Percentiles rank a stretch among this genome's conserved stretches.
Evolutionary conservation across 2,329 filamentous ascomycete genomes (phyloP).

Genomic region (Raffaelea albimanens): DNA sequence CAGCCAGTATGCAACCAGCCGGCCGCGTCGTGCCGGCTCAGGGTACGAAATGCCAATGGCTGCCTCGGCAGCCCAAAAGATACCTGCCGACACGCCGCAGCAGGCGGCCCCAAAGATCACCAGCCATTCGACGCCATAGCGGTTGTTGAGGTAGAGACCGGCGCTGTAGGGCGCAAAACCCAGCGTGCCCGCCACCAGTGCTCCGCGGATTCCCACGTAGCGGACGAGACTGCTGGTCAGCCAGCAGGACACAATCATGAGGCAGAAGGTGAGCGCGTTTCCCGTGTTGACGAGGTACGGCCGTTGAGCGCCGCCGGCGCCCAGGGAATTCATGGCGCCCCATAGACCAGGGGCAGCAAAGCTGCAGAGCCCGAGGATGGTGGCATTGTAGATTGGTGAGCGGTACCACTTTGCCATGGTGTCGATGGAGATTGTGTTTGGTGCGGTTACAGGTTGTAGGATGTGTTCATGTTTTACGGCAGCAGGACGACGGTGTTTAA

Average conservation of each 20-base stretch:
- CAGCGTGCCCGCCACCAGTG: conserved; percentile 31
- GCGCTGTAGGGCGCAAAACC: conserved; percentile 35
- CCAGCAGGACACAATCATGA: conserved; percentile 10
- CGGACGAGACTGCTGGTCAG: too few species aligned
- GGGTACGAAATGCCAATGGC: conserved; percentile 29
- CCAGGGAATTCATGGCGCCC: conserved; percentile 32
- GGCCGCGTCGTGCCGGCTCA: conserved; percentile 37
- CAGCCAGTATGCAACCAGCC: too few species aligned
- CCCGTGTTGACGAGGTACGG: conserved; percentile 29
- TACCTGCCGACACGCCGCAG: conserved; percentile 29
- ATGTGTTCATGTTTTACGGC: too few species aligned
- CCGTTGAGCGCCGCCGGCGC: conserved; percentile 25
- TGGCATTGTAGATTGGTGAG: conserved; percentile 35
- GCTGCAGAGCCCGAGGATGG: conserved; percentile 31
- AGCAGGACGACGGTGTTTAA: too few species aligned
- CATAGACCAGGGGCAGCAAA: conserved; percentile 38
- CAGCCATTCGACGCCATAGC: conserved; percentile 32
- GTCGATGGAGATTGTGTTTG: too few species aligned
- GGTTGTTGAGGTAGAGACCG: conserved; percentile 32
- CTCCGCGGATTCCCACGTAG: conserved; percentile 32
- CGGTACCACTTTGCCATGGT: too few species aligned
- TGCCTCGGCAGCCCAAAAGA: conserved; percentile 26
- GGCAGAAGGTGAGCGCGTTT: conserved; percentile 32
- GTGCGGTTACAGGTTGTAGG: too few species aligned
- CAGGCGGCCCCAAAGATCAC: conserved; percentile 30